Percentiles rank a stretch among this genome's conserved stretches.
Evolutionary conservation across 2,329 filamentous ascomycete species (phyloP).

Genomic region (Apiospora sp.): DNA sequence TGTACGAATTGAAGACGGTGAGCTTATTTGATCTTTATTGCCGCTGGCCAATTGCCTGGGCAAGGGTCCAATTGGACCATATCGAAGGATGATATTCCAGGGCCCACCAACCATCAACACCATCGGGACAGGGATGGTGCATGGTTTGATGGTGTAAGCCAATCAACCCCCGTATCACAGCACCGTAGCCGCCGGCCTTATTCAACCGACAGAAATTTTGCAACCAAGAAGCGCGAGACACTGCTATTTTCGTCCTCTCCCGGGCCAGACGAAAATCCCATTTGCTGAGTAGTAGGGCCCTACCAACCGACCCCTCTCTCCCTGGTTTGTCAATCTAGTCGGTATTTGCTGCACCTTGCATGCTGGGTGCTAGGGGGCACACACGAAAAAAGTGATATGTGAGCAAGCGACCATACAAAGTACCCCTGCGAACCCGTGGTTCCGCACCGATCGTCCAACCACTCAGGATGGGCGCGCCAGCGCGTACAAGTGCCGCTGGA

Average conservation of each 20-base stretch:
- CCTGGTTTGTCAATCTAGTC: neutral
- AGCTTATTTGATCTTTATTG: conserved; percentile 21
- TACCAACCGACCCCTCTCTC: conserved; percentile 6
- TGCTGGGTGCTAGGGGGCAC: neutral
- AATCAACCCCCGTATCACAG: conserved; percentile 18
- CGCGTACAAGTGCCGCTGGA: conserved; percentile 21
- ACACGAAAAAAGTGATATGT: conserved; percentile 5
- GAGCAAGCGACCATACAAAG: conserved; percentile 15
- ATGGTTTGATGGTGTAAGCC: neutral
- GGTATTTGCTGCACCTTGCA: conserved; percentile 14
- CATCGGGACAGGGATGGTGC: conserved; percentile 7
- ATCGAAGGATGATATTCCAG: conserved; percentile 13
- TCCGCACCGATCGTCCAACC: conserved; percentile 13
- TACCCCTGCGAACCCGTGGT: neutral
- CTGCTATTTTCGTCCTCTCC: conserved; percentile 19
- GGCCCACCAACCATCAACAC: conserved; percentile 17
- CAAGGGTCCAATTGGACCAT: conserved; percentile 2
- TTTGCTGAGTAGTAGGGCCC: conserved; percentile 22
- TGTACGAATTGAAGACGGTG: conserved; percentile 3
- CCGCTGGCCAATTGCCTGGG: neutral
- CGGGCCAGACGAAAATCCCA: neutral
- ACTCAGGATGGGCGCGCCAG: conserved; percentile 17
- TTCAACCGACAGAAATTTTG: conserved; percentile 4
- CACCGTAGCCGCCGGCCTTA: conserved; percentile 7
- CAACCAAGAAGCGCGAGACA: conserved; percentile 21